Conservation (phyloP, 129 eudicot genomes). For the Silybum marianum region DNA sequence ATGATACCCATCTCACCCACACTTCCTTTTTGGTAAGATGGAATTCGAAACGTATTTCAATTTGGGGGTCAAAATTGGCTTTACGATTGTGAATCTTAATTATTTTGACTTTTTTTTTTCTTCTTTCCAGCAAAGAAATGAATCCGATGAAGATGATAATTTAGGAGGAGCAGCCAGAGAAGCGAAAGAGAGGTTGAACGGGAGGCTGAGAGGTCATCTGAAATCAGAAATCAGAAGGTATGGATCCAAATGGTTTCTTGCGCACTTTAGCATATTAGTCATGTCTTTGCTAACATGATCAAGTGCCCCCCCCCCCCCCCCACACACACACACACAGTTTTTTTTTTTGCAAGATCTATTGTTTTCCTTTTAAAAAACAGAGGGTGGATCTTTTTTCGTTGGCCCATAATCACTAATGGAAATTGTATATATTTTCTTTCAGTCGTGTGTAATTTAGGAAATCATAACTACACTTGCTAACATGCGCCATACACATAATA, state of each 20-base stretch:
- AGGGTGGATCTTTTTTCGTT: not conserved
- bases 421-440: not conserved
- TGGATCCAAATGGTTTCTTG: not conserved
- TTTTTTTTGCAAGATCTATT: not conserved
- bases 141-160: slow-evolving; percentile 45
- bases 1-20: slow-evolving; percentile 34
- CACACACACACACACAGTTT: no score
- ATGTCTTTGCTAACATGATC: slow-evolving; percentile 5
- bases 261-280: slow-evolving; percentile 4
- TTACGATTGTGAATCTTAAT: not conserved
- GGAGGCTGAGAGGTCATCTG: slow-evolving; percentile 50
- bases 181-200: slow-evolving; percentile 66
- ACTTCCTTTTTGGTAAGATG: slow-evolving; percentile 30
- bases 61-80: slow-evolving; percentile 14
- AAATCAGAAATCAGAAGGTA: slow-evolving; percentile 41
- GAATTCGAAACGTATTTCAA: not conserved
- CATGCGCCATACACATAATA: not conserved
- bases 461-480: not conserved
- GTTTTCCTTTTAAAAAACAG: not conserved
- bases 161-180: slow-evolving; percentile 56
- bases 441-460: not conserved
- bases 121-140: slow-evolving; percentile 40
- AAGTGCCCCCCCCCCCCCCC: not conserved
- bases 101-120: not conserved
- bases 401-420: not conserved